Evolutionary conservation across 169 alveolate species (phyloP), one percentile per base, ranked within the genome.

Genomic region (Plasmodium ovale): DNA sequence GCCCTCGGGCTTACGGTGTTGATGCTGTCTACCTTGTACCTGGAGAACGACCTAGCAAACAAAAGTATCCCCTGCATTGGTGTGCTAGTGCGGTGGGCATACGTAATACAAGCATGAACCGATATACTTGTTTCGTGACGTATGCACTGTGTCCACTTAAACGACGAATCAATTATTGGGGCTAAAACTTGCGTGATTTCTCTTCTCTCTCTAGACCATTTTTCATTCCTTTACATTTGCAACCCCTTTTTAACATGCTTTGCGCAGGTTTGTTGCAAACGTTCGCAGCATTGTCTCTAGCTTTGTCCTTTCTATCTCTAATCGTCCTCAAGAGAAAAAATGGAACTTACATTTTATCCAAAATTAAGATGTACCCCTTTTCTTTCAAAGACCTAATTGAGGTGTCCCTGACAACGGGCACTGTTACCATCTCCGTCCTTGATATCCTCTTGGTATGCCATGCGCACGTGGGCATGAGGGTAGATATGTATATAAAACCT

Each of bases 281-380:
- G 7, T 67, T 74, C 35, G 64, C 72, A 74, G 39, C 21, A 39
- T 14, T 51, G n/a, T 74, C 88, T 5, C 14, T 74, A 10, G 16
- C 60, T 16, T 54, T 74, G n/a, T 74, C 56, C 14, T 23, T 59
- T 14, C 31, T 74, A 23, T 74, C 88, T 53, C 51, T 74, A 16
- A 74, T 53, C 25, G 60, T 74, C 14, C 53, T 74, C 3, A 59
- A 51, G 42, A 74, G 88, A 74, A 59, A 74, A 74, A 74, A 51
- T 62, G 88, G 88, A 62, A 42, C 88, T 16, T 42, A 74, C 51
- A 74, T 74, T 21, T 47, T 59, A 39, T 29, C 88, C 27, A 74
- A 74, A 62, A 67, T 74, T 19, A 51, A 74, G 64, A 74, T 74
- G 88, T 60, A 74, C 53, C 88, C 88, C 60, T 74, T 74, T 29